Evolutionary conservation across 2,329 filamentous ascomycete genomes (phyloP).

Genomic region (Claviceps purpurea): DNA sequence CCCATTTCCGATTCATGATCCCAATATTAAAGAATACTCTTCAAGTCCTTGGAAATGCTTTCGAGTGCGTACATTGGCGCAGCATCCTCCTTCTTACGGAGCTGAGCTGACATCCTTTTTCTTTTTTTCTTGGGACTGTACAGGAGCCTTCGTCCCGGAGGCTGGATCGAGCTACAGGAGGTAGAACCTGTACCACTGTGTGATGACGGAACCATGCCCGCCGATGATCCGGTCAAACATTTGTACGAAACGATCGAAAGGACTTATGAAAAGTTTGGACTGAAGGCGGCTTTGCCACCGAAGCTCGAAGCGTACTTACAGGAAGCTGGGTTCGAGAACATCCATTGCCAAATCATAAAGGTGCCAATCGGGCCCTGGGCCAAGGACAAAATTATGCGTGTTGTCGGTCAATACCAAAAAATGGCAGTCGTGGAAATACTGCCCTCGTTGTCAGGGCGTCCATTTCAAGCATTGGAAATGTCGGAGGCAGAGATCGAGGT

Average conservation of each 20-base stretch:
- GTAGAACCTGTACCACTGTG: conserved; percentile 19
- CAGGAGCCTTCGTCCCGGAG: conserved; percentile 24
- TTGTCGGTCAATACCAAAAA: conserved; percentile 25
- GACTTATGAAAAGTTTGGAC: conserved; percentile 8
- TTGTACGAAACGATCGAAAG: conserved; percentile 6
- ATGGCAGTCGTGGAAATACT: conserved; percentile 23
- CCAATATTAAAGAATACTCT: conserved; percentile 8
- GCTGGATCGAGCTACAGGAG: conserved; percentile 31
- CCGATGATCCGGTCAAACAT: conserved; percentile 7
- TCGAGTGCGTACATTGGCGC: conserved; percentile 7
- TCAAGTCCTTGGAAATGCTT: conserved; percentile 8
- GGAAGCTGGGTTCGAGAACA: conserved; percentile 10
- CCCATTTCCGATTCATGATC: conserved; percentile 16
- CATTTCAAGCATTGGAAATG: conserved; percentile 18
- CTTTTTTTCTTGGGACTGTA: background rate
- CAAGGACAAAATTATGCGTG: conserved; percentile 17
- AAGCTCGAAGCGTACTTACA: conserved; percentile 7
- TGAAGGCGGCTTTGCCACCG: conserved; percentile 9
- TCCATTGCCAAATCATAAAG: conserved; percentile 21
- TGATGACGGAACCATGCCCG: conserved; percentile 20
- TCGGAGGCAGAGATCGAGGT: conserved; percentile 17
- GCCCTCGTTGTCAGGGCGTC: conserved; percentile 21
- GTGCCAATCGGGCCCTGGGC: conserved; percentile 26
- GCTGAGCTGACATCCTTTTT: background rate
- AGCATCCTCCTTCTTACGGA: background rate